A percentile compares a stretch with the other conserved stretches of the same genome.
These are phyloP conservation scores for Cercospora sesami DNA, from an alignment of 2,329 filamentous ascomycete species.

Conservation along the genomic window DNA sequence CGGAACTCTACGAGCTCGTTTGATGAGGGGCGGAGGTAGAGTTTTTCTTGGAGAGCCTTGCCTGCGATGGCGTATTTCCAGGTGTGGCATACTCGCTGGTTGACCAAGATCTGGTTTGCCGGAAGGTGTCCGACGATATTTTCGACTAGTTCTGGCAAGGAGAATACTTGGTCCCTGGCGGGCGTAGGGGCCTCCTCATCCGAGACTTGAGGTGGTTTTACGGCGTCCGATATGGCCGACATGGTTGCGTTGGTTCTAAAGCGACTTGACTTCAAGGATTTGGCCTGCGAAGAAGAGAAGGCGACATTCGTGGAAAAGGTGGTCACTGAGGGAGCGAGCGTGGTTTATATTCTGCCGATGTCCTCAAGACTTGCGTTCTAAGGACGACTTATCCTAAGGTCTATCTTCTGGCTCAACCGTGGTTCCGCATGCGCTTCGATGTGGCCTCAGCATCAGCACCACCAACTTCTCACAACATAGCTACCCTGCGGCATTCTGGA, in stretches of 20 bases:
- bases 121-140: background rate
- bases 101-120: background rate
- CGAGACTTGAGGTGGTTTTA: background rate
- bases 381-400: background rate
- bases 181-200: background rate
- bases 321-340: background rate
- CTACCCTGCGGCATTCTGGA: background rate
- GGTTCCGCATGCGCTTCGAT: background rate
- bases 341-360: background rate
- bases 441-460: background rate
- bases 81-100: background rate
- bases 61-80: background rate
- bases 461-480: background rate
- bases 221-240: background rate
- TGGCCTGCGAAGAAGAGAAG: no score
- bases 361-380: background rate
- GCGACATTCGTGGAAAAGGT: background rate
- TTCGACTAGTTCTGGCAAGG: background rate
- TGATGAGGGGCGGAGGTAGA: background rate
- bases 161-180: background rate
- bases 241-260: background rate
- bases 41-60: background rate
- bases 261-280: background rate
- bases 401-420: background rate
- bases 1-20: background rate